These are phyloP conservation scores for Fraxinus xanthoxyloides DNA, from an alignment of 305 asterid species.

Conservation along the genomic window DNA sequence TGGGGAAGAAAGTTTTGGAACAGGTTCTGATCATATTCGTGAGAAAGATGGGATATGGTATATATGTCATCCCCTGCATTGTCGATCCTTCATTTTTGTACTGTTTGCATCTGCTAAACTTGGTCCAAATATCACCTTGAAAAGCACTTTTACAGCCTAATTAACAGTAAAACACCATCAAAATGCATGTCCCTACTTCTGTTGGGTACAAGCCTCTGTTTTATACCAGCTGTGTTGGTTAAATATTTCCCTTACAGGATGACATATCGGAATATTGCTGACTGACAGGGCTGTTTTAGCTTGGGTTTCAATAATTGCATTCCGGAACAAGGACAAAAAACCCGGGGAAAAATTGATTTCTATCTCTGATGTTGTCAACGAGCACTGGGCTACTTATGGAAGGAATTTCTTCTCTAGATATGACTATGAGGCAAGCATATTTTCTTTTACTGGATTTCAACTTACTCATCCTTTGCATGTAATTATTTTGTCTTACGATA, in stretches of 20 bases:
- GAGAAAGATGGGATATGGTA: constrained; percentile 99
- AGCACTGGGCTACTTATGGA: constrained; percentile 93
- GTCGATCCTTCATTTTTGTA: not conserved
- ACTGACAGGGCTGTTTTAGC: constrained; percentile 87
- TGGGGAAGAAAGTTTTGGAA: constrained; percentile 99
- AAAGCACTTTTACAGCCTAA: not conserved
- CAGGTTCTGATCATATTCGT: constrained; percentile 96
- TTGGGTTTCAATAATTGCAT: constrained; percentile 92
- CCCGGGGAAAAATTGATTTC: constrained; percentile 79
- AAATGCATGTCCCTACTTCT: not conserved
- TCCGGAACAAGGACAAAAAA: constrained; percentile 69
- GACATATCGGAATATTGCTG: constrained; percentile 5
- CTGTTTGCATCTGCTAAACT: constrained; percentile 7
- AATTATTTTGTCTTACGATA: not conserved
- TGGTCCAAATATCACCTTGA: not conserved
- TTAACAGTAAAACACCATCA: not conserved
- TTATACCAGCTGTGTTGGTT: not conserved
- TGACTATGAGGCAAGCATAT: constrained; percentile 77
- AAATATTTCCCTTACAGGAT: not conserved
- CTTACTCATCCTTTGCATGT: constrained; percentile 6
- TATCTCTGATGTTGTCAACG: constrained; percentile 79
- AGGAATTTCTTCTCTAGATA: constrained; percentile 95
- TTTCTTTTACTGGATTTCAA: constrained; percentile 6
- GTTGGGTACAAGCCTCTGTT: not conserved
- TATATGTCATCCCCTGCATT: constrained; percentile 18